Percentiles rank a stretch among this genome's conserved stretches.
These are phyloP conservation scores for Adansonia digitata DNA, from an alignment of 345 rosid species.

Conservation along the genomic window DNA sequence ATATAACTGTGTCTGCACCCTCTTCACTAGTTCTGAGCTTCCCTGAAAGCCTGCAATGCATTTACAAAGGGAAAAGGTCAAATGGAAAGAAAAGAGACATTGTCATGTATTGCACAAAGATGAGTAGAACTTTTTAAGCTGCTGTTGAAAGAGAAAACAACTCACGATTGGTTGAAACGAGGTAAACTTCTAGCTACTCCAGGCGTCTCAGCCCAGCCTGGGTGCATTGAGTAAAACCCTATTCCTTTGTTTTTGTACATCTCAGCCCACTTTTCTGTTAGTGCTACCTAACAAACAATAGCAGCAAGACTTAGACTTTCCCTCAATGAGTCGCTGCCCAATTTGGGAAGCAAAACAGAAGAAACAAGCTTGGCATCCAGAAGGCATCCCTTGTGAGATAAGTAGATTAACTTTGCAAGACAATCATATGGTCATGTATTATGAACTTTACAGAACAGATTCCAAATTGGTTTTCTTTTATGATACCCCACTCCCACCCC, in stretches of 20 bases:
- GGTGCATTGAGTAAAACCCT: conserved; percentile 89
- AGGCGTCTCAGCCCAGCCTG: conserved; percentile 93
- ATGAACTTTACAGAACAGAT: neutral
- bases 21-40: conserved; percentile 75
- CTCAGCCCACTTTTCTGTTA: conserved; percentile 78
- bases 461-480: neutral
- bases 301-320: neutral
- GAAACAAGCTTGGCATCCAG: neutral
- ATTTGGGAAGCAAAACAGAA: neutral
- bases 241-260: conserved; percentile 63
- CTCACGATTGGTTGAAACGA: conserved; percentile 47
- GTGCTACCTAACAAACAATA: conserved; percentile 50
- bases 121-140: neutral
- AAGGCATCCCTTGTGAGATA: neutral
- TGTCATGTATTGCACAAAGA: neutral
- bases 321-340: neutral
- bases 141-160: neutral
- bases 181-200: conserved; percentile 77
- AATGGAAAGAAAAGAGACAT: neutral
- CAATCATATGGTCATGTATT: neutral
- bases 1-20: conserved; percentile 81
- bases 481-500: neutral
- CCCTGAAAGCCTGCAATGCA: conserved; percentile 51
- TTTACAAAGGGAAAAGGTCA: neutral
- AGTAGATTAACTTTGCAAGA: neutral